A percentile compares a stretch with the other conserved stretches of the same genome.
Evolutionary conservation across 306 rosid genomes (phyloP).

Genomic region (Vachellia collinsii): DNA sequence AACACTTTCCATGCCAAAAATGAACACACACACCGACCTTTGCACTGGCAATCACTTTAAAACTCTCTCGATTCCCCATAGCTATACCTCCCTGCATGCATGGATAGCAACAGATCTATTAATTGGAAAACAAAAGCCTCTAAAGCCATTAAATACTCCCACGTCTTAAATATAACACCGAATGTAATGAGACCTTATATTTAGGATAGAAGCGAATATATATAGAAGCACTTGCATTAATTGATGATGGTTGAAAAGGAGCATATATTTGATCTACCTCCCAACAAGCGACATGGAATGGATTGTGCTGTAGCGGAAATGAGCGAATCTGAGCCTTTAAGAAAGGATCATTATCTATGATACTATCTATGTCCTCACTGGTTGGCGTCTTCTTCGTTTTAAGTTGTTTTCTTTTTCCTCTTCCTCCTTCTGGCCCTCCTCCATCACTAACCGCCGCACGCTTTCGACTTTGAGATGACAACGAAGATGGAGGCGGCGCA

Average conservation of each 20-base stretch:
- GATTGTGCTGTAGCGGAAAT: not conserved
- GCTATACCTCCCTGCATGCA: slow-evolving; percentile 5
- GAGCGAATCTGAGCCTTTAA: not conserved
- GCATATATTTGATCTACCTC: not conserved
- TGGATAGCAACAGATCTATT: not conserved
- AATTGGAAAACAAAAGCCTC: not conserved
- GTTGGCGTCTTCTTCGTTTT: no score
- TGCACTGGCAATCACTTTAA: not conserved
- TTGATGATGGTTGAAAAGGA: not conserved
- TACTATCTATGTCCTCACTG: not conserved
- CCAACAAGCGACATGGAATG: not conserved
- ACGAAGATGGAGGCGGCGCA: not conserved
- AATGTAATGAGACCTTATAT: no score
- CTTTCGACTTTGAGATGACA: not conserved
- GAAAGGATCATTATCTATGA: not conserved
- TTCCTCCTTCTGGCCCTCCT: not conserved
- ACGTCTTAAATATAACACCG: no score
- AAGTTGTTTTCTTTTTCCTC: not conserved
- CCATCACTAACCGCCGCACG: not conserved
- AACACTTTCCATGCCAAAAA: no score
- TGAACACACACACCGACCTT: not conserved
- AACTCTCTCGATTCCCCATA: not conserved
- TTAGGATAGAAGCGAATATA: no score
- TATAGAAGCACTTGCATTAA: no score
- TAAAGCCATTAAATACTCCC: no score